These are phyloP conservation scores for Fusarium sp. DNA, from an alignment of 2,329 filamentous ascomycete species.

Conservation along the genomic window DNA sequence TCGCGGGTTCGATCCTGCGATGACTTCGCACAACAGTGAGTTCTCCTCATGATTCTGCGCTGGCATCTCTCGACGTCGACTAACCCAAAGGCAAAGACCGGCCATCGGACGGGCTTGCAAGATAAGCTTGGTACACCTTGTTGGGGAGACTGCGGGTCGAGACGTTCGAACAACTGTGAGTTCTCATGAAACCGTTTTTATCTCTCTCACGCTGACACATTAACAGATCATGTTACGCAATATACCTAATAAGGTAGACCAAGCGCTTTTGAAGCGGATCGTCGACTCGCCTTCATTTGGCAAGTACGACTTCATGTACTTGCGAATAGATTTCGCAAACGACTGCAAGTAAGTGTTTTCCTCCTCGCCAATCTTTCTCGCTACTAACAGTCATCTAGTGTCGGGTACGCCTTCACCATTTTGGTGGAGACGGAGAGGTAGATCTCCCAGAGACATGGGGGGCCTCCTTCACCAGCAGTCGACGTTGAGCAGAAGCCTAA, in stretches of 20 bases:
- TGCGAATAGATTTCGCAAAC: conserved; percentile 87
- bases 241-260: conserved; percentile 89
- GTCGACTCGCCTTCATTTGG: conserved; percentile 81
- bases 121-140: not conserved
- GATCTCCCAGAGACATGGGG: not conserved
- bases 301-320: conserved; percentile 92
- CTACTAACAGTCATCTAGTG: conserved; percentile 63
- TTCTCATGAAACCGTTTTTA: conserved; percentile 10
- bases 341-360: conserved; percentile 76
- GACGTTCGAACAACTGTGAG: conserved; percentile 81
- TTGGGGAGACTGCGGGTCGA: conserved; percentile 60
- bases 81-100: not conserved
- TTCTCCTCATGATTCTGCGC: not conserved
- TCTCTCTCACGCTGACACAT: conserved; percentile 9
- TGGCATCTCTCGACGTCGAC: not conserved
- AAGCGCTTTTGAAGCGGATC: conserved; percentile 79
- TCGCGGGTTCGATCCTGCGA: no score
- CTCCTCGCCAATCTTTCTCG: not conserved
- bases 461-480: no score
- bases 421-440: conserved; percentile 74
- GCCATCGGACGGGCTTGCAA: not conserved
- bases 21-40: not conserved
- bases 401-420: conserved; percentile 97
- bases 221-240: conserved; percentile 90
- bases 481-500: no score